Evolutionary conservation across 768 basidiomycete species (phyloP).

Genomic region (Dentipellis fragilis): DNA sequence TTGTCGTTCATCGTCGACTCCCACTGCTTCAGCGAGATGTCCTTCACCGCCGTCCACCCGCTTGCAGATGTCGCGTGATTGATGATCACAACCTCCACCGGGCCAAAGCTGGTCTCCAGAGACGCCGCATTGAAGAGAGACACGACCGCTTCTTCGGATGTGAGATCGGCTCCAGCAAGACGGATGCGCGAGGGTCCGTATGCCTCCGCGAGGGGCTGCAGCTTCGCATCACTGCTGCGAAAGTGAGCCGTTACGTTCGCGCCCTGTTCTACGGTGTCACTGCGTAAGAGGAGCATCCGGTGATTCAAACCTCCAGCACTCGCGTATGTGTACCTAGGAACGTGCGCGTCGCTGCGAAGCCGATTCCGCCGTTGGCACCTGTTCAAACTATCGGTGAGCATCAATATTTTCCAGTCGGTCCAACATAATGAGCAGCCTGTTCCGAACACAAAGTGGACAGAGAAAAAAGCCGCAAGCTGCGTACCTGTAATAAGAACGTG

Average conservation of each 20-base stretch:
- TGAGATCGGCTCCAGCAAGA: constrained; percentile 46
- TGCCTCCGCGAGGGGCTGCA: constrained; percentile 30
- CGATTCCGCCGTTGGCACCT: constrained; percentile 75
- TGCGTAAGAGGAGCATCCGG: background rate
- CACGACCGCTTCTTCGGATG: constrained; percentile 41
- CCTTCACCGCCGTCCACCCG: constrained; percentile 37
- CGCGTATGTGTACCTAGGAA: constrained; percentile 36
- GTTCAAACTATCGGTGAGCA: background rate
- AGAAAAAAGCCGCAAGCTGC: background rate
- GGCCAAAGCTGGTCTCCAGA: constrained; percentile 21
- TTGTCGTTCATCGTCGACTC: constrained; percentile 50
- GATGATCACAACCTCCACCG: constrained; percentile 47
- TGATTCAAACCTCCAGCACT: background rate
- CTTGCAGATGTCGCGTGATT: constrained; percentile 50
- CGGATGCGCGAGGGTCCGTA: constrained; percentile 24
- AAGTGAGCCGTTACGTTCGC: constrained; percentile 68
- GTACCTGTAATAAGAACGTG: background rate
- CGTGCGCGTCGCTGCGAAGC: constrained; percentile 45
- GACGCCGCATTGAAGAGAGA: constrained; percentile 32
- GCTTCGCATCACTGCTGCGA: constrained; percentile 36
- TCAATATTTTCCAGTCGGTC: background rate
- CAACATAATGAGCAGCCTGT: background rate
- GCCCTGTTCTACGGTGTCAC: constrained; percentile 43
- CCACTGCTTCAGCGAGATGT: constrained; percentile 58
- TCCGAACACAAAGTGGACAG: background rate